These are phyloP conservation scores for Aspergillus clavatus DNA, from an alignment of 2,329 filamentous ascomycete genomes.

Conservation along the genomic window DNA sequence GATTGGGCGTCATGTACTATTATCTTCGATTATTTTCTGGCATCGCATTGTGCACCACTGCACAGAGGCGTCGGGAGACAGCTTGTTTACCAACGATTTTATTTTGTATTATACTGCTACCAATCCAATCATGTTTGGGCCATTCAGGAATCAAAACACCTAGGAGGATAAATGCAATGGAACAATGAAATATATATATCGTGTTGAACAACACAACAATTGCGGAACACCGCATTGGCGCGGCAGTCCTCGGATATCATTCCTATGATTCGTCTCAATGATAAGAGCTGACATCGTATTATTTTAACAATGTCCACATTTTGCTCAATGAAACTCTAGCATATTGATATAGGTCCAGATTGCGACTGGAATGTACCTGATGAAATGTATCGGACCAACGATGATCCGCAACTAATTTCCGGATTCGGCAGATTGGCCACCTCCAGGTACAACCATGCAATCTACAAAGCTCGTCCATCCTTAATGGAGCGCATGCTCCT, in stretches of 20 bases:
- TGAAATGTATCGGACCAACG: constrained; percentile 11
- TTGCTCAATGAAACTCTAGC: neutral
- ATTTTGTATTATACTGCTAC: neutral
- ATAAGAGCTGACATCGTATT: neutral
- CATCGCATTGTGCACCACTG: neutral
- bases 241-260: neutral
- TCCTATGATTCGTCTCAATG: neutral
- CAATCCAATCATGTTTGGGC: neutral
- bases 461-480: neutral
- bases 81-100: neutral
- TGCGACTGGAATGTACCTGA: neutral
- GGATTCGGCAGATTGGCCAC: constrained; percentile 14
- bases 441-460: constrained; percentile 3
- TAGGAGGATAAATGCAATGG: no score
- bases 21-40: constrained; percentile 1
- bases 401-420: constrained; percentile 18
- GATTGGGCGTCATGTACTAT: neutral
- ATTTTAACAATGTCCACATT: neutral
- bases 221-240: no score
- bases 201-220: no score
- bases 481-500: neutral
- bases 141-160: neutral
- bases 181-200: no score
- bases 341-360: neutral
- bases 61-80: neutral